Conservation (phyloP, 495 filamentous ascomycete species). For the Xylona heveae region DNA sequence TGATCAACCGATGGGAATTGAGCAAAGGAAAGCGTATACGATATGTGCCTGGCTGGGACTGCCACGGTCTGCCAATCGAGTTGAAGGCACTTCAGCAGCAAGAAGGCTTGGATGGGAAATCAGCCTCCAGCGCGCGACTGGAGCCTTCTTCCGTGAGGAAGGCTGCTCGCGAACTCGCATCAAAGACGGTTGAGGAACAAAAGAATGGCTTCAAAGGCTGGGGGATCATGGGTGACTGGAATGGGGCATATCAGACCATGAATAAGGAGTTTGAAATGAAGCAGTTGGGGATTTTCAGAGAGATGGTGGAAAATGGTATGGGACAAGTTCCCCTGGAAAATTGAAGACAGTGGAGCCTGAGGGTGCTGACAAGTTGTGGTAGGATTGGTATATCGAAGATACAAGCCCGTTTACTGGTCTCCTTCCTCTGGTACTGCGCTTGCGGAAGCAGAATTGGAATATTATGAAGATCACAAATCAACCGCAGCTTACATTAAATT, state of each 20-base stretch:
- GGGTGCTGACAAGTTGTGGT: slow-evolving; percentile 4
- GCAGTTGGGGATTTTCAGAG: slow-evolving; percentile 66
- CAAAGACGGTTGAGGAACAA: slow-evolving; percentile 53
- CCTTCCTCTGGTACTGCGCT: slow-evolving; percentile 77
- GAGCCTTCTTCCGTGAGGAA: no score
- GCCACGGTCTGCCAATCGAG: slow-evolving; percentile 94
- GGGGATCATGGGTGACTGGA: slow-evolving; percentile 90
- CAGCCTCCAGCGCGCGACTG: slow-evolving; percentile 20
- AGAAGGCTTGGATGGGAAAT: slow-evolving; percentile 10
- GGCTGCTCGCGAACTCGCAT: slow-evolving; percentile 54
- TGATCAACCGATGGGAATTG: slow-evolving; percentile 63
- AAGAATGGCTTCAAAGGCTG: slow-evolving; percentile 65
- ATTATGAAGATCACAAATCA: slow-evolving; percentile 65
- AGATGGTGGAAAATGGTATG: slow-evolving; percentile 57
- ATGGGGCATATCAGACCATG: slow-evolving; percentile 81
- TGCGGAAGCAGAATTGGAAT: slow-evolving; percentile 92
- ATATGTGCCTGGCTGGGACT: slow-evolving; percentile 97
- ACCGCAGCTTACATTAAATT: slow-evolving; percentile 68
- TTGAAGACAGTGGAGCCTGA: neutral
- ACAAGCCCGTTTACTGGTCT: slow-evolving; percentile 93
- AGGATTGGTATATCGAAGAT: slow-evolving; percentile 60
- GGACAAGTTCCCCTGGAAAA: neutral
- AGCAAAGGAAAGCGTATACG: slow-evolving; percentile 53
- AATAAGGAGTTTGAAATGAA: slow-evolving; percentile 67
- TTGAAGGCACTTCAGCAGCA: slow-evolving; percentile 67